Conservation (phyloP, 2,329 filamentous ascomycete genomes). For the Claviceps lovelessii region DNA sequence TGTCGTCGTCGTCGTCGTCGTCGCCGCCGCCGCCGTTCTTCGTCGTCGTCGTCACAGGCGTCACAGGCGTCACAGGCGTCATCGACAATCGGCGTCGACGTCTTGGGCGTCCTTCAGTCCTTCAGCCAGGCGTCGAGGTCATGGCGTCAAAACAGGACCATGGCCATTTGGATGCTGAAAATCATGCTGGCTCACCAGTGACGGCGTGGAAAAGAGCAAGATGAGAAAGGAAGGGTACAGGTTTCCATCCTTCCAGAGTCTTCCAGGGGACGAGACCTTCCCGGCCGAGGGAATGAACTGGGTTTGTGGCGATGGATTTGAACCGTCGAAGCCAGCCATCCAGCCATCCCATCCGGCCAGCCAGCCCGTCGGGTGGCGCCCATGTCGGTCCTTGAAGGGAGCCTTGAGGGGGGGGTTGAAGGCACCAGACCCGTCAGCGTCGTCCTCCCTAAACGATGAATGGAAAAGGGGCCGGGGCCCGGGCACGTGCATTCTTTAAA, state of each 20-base stretch:
- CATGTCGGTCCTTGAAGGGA: neutral
- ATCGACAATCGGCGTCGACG: too few species aligned
- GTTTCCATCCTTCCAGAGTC: neutral
- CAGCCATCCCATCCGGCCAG: too few species aligned
- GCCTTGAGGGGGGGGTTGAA: too few species aligned
- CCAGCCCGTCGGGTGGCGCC: neutral
- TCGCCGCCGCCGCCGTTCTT: neutral
- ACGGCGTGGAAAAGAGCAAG: neutral
- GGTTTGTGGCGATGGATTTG: neutral
- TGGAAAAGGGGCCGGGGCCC: too few species aligned
- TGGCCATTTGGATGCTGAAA: neutral
- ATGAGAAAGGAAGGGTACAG: neutral
- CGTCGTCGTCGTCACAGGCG: neutral
- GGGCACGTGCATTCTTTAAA: too few species aligned
- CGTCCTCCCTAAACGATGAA: too few species aligned
- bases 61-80: neutral
- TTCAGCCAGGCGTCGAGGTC: neutral
- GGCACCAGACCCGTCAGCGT: too few species aligned
- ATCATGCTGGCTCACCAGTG: neutral
- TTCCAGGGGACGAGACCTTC: neutral
- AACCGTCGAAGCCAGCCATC: neutral
- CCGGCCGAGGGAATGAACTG: neutral
- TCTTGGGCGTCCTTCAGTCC: neutral
- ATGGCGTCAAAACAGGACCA: neutral
- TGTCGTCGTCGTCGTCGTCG: neutral